phyloP scores from a whole-genome alignment of 805 yeast genomes.

The Ogataea pignaliae region DNA sequence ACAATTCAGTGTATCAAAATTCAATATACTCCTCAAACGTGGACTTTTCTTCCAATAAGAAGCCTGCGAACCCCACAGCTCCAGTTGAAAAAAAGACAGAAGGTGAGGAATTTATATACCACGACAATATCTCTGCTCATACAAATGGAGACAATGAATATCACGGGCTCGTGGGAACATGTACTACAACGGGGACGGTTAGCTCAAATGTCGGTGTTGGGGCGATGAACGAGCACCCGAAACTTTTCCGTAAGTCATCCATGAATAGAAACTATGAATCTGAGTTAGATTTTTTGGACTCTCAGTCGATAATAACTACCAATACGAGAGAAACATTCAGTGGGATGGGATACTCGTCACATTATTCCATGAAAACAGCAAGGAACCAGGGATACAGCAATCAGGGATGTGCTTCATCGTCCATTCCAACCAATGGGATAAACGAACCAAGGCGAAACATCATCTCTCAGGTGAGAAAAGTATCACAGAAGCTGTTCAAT shows the following conservation, averaged over 20 bases:
- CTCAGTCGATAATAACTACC: conserved; percentile 11
- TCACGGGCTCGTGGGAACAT: no score
- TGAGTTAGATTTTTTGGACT: conserved; percentile 19
- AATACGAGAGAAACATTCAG: conserved; percentile 1
- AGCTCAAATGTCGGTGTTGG: background rate
- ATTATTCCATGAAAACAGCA: background rate
- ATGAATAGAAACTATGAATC: conserved; percentile 8
- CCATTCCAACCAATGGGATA: no score
- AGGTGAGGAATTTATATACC: conserved; percentile 28
- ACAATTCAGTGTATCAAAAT: conserved; percentile 20
- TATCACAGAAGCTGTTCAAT: conserved; percentile 24
- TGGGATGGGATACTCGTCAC: conserved; percentile 2
- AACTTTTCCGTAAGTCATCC: conserved; percentile 10
- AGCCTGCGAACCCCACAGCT: background rate
- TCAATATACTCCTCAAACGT: conserved; percentile 20
- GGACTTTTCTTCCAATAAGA: conserved; percentile 5
- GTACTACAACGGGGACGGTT: no score
- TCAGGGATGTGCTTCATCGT: background rate
- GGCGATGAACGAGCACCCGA: conserved; percentile 5
- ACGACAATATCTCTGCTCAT: conserved; percentile 14
- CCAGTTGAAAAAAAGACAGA: conserved; percentile 3
- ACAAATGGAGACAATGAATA: conserved; percentile 1
- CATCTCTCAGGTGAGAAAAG: conserved; percentile 27
- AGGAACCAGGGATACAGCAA: no score
- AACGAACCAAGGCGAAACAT: conserved; percentile 2